Conservation (phyloP, 177 flowering plant species). For the Vitis hybrid region DNA sequence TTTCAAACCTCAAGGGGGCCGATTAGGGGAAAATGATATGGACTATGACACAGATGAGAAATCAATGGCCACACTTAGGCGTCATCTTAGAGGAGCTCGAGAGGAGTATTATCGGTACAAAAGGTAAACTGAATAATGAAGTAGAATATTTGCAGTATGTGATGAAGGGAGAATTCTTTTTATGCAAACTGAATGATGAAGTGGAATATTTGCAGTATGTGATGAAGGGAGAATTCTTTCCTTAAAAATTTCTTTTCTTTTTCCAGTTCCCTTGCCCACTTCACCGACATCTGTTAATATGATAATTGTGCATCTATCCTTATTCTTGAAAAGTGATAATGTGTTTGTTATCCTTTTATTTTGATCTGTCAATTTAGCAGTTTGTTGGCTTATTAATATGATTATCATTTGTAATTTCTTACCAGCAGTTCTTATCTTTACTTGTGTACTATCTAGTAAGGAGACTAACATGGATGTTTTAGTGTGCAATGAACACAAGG, state of each 20-base stretch:
- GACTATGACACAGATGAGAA: conserved; percentile 98
- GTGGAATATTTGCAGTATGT: neutral
- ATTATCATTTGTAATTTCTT: no score
- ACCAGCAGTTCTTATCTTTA: no score
- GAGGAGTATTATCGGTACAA: conserved; percentile 92
- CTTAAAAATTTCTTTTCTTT: no score
- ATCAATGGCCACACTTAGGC: conserved; percentile 96
- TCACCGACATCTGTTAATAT: neutral
- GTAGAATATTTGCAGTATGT: neutral
- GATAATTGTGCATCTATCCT: neutral
- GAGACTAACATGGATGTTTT: no score
- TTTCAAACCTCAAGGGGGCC: conserved; percentile 97
- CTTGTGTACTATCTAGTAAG: no score
- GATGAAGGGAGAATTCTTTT: no score
- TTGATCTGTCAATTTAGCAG: no score
- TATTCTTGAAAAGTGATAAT: neutral
- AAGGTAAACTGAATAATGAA: conserved; percentile 47
- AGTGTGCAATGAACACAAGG: no score
- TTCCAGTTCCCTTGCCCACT: no score
- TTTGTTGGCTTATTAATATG: no score
- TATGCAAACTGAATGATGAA: conserved; percentile 24
- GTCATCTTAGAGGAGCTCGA: conserved; percentile 81
- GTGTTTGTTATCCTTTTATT: neutral
- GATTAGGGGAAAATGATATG: conserved; percentile 97
- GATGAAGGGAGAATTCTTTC: no score